Percentiles rank a stretch among this genome's conserved stretches.
phyloP scores from a whole-genome alignment of 768 basidiomycete species.

The Kwoniella pini region DNA sequence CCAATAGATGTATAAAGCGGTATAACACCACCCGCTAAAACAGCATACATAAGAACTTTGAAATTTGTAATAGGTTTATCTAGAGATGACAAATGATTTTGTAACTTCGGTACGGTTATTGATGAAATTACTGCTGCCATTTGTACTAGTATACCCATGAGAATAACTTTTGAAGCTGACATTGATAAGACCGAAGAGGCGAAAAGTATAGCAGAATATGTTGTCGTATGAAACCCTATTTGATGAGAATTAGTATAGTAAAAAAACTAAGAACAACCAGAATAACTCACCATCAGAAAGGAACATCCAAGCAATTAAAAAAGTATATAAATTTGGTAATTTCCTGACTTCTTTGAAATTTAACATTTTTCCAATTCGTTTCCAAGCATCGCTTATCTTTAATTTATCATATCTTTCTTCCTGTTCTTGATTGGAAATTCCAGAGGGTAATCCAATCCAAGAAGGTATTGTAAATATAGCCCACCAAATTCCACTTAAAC shows the following conservation, averaged over 20 bases:
- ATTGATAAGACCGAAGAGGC: conserved; percentile 85
- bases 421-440: neutral
- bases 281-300: conserved; percentile 74
- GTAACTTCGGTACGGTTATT: conserved; percentile 74
- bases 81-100: conserved; percentile 59
- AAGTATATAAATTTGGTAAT: conserved; percentile 80
- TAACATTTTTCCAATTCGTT: conserved; percentile 71
- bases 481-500: conserved; percentile 87
- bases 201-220: conserved; percentile 86
- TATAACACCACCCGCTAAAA: conserved; percentile 67
- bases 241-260: conserved; percentile 40
- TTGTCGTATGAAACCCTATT: conserved; percentile 81
- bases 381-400: conserved; percentile 67
- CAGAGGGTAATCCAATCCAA: conserved; percentile 68
- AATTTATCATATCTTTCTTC: conserved; percentile 8
- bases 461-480: conserved; percentile 76
- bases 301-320: conserved; percentile 90
- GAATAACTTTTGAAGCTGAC: conserved; percentile 71
- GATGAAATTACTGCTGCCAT: conserved; percentile 78
- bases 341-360: conserved; percentile 69
- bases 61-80: conserved; percentile 64
- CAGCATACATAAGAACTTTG: conserved; percentile 66
- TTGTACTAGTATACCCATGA: conserved; percentile 75
- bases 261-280: neutral
- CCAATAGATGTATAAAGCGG: conserved; percentile 82